phyloP scores from a whole-genome alignment of 768 basidiomycete species.

The Holtermannia corniformis region DNA sequence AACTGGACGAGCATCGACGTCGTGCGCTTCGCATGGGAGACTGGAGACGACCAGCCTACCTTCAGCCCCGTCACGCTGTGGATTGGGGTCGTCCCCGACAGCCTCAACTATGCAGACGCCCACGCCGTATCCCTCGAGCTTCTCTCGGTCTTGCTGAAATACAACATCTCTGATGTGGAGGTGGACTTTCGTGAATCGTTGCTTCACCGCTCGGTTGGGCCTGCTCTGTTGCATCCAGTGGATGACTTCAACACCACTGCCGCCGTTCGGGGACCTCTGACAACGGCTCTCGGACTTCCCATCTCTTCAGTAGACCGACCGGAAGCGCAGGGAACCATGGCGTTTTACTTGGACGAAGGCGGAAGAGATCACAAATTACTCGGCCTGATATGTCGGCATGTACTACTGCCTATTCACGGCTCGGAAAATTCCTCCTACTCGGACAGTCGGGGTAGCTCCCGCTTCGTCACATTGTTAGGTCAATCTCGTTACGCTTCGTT shows the following conservation, averaged over 20 bases:
- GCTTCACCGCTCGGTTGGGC: conserved; percentile 9
- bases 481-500: no score
- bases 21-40: background rate
- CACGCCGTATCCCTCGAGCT: background rate
- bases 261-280: background rate
- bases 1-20: background rate
- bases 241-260: background rate
- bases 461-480: no score
- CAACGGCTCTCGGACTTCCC: background rate
- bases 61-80: background rate
- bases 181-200: background rate
- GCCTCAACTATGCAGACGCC: background rate
- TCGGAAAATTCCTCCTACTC: no score
- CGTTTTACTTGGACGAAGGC: background rate
- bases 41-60: conserved; percentile 10
- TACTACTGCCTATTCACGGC: no score
- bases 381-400: background rate
- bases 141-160: background rate
- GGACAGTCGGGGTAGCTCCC: no score
- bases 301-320: background rate
- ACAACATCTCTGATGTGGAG: background rate
- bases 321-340: background rate
- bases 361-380: background rate
- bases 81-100: background rate
- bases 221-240: background rate